These are phyloP conservation scores for Phaeotremella skinneri DNA, from an alignment of 768 basidiomycete species.

Conservation along the genomic window DNA sequence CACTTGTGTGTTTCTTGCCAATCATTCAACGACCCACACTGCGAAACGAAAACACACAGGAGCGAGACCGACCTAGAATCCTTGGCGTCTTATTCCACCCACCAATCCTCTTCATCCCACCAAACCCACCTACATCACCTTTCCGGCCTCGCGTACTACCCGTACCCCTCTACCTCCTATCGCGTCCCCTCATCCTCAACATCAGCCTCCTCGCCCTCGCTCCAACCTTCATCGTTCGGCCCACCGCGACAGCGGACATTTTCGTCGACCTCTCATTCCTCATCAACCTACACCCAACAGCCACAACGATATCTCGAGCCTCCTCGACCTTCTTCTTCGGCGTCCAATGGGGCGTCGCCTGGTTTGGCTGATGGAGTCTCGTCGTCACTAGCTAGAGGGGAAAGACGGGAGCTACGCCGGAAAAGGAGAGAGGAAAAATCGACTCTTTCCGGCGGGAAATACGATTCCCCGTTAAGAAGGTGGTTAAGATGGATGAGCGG, in stretches of 20 bases:
- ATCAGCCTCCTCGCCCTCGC: neutral
- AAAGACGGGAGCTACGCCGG: constrained; percentile 12
- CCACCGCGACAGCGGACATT: constrained; percentile 1
- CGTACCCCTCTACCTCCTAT: constrained; percentile 4
- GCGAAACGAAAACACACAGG: constrained; percentile 17
- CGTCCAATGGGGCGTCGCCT: too few relatives aligned
- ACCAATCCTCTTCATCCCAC: constrained; percentile 17
- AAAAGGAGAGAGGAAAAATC: constrained; percentile 9
- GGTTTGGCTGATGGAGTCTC: too few relatives aligned
- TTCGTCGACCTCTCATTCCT: neutral
- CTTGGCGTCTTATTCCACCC: constrained; percentile 30
- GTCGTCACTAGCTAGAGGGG: constrained; percentile 6
- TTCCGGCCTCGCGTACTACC: neutral
- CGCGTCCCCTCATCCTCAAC: constrained; percentile 6
- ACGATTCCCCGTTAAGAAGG: constrained; percentile 10
- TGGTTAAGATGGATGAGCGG: constrained; percentile 21
- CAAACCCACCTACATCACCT: constrained; percentile 1
- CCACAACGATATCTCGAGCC: too few relatives aligned
- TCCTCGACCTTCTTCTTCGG: too few relatives aligned
- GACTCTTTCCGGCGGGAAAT: constrained; percentile 14
- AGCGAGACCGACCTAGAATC: constrained; percentile 43
- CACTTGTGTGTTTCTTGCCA: too few relatives aligned
- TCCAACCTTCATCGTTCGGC: neutral
- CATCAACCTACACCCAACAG: neutral
- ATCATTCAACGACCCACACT: too few relatives aligned